Base-by-base conservation (phyloP, 148 eudicot species). In the Salicornia ramosissima region DNA sequence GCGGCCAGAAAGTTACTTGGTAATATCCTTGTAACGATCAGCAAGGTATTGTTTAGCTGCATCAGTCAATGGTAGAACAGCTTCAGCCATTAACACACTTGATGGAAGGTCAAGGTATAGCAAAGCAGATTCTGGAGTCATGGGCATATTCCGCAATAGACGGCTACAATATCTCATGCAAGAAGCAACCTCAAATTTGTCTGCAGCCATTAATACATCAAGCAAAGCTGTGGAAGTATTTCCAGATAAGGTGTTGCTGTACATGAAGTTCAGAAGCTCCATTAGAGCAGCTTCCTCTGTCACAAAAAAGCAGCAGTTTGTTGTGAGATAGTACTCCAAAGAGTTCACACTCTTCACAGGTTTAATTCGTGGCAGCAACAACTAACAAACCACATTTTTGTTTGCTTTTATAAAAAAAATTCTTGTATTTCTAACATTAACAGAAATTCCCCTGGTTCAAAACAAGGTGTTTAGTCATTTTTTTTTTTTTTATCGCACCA, bases 131-230 rank as follows among this genome's bases (percentile, higher is more conserved):
- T 86, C 96, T 1, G 96, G 91, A 66, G 86, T 83, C 96, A 89
- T 89, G 33, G 87, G 86, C 80, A 87, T 71, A 73, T 82, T 79
- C 53, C 96, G 78, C 46, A 89, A 70, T 28, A 81, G 58, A 53
- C 83, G 79, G 64, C 91, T 89, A 74, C 96, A 89, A 65, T 82
- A 77, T 77, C 91, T 77, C 96, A 89, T 89, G 64, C 96, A 86
- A 18, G 96, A 89, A 74, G 85, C 96, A 56, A 89, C 96, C 84
- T 89, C 96, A 79, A 89, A 89, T 61, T 89, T 89, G 79, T 89
- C 96, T 1, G 96, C 96, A 68, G 96, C 91, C 96, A 89, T 89
- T 76, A 86, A 56, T 65, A 89, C 87, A 77, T 89, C 96, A 62
- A 89, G 82, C 80, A 89, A 74, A 39, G 86, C 89, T 33, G 87